phyloP scores from a whole-genome alignment of 1,284 basidiomycete genomes.

The Erythrobasidium hasegawianum region DNA sequence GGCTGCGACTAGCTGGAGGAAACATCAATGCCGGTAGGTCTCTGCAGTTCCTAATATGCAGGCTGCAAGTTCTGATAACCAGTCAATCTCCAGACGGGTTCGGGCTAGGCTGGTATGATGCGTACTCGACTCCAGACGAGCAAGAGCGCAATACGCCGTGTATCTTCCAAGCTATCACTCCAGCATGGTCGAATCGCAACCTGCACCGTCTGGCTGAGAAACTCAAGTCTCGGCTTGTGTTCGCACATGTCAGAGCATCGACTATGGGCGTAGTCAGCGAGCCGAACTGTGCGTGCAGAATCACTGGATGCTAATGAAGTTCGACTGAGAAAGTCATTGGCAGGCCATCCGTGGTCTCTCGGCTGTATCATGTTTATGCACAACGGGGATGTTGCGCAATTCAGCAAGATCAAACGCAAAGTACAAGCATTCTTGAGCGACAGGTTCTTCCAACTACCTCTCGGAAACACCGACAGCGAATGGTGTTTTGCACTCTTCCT shows the following conservation, averaged over 20 bases:
- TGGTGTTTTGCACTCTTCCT: constrained; percentile 91
- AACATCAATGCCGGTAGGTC: constrained; percentile 32
- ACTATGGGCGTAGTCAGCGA: constrained; percentile 71
- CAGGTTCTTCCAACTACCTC: constrained; percentile 75
- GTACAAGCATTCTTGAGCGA: constrained; percentile 72
- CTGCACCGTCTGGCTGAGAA: constrained; percentile 85
- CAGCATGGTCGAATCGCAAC: constrained; percentile 92
- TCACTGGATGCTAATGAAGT: neutral
- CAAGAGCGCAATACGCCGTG: constrained; percentile 35
- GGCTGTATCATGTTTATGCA: constrained; percentile 29
- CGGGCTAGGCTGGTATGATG: constrained; percentile 91
- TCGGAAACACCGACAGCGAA: constrained; percentile 87
- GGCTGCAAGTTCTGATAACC: constrained; percentile 29
- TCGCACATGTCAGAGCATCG: constrained; percentile 51
- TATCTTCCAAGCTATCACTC: constrained; percentile 42
- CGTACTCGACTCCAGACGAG: neutral
- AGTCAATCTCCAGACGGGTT: constrained; percentile 74
- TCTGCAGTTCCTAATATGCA: constrained; percentile 5
- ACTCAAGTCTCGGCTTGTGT: constrained; percentile 87
- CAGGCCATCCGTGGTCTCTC: constrained; percentile 22
- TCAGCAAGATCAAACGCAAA: constrained; percentile 70
- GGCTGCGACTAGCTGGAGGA: constrained; percentile 61
- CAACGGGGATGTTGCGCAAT: constrained; percentile 64
- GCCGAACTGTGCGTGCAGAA: constrained; percentile 60
- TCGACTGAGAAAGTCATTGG: neutral